Conservation (phyloP, 176 grass and related monocot species). For the Secale cereale region DNA sequence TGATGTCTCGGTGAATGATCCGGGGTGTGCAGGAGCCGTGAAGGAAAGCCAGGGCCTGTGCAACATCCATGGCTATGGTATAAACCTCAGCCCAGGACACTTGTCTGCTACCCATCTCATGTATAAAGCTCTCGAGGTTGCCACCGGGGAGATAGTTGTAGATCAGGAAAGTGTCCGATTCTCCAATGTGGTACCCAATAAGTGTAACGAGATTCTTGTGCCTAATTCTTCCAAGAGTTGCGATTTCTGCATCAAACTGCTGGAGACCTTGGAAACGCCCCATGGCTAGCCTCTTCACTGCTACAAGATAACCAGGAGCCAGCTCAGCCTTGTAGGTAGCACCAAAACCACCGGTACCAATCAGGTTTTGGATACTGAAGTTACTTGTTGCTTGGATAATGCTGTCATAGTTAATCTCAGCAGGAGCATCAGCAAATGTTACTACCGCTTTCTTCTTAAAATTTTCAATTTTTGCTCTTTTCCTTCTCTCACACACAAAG, state of each 20-base stretch:
- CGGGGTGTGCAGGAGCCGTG: conserved; percentile 51
- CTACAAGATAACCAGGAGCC: conserved; percentile 51
- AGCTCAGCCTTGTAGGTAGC: conserved; percentile 68
- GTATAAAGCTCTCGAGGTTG: conserved; percentile 62
- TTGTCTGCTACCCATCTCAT: conserved; percentile 43
- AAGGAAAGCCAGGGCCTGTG: conserved; percentile 54
- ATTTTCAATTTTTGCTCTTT: conserved; percentile 27
- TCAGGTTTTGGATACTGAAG: conserved; percentile 68
- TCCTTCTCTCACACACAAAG: conserved; percentile 52
- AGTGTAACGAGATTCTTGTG: conserved; percentile 76
- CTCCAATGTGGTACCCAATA: conserved; percentile 62
- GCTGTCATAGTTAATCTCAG: conserved; percentile 56
- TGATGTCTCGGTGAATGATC: conserved; percentile 72
- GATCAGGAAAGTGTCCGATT: conserved; percentile 58
- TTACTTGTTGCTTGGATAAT: conserved; percentile 56
- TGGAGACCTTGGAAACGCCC: conserved; percentile 66
- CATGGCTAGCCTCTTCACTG: conserved; percentile 68
- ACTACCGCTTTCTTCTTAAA: conserved; percentile 44
- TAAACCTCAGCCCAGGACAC: conserved; percentile 47
- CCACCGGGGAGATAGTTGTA: conserved; percentile 68
- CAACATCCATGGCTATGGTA: conserved; percentile 59
- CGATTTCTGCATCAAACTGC: conserved; percentile 71
- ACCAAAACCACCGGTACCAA: conserved; percentile 64
- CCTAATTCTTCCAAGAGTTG: conserved; percentile 54
- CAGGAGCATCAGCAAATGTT: conserved; percentile 45